These are phyloP conservation scores for Symbiotaphrina buchneri DNA, from an alignment of 495 filamentous ascomycete genomes.

Conservation along the genomic window DNA sequence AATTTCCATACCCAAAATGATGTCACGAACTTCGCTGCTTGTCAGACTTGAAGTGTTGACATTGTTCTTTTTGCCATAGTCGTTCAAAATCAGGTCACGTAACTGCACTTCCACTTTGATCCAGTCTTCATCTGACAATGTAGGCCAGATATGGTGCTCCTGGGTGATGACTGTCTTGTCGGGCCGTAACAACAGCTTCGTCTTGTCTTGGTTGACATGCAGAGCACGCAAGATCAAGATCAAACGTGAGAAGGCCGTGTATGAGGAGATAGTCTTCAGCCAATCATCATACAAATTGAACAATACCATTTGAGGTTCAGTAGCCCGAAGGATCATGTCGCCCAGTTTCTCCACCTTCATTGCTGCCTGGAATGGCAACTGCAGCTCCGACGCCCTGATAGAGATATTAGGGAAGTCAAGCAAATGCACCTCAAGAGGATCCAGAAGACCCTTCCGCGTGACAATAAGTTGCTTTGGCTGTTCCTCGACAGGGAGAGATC, in stretches of 20 bases:
- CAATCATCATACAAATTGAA: conserved; percentile 99
- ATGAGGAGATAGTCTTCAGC: conserved; percentile 95
- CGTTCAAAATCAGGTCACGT: conserved; percentile 87
- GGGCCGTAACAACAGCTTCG: conserved; percentile 87
- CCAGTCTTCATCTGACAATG: conserved; percentile 90
- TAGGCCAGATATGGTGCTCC: conserved; percentile 98
- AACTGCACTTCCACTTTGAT: conserved; percentile 96
- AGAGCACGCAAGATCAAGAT: conserved; percentile 88
- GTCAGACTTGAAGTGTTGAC: conserved; percentile 96
- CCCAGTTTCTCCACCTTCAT: conserved; percentile 99
- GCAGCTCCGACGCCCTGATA: conserved; percentile 92
- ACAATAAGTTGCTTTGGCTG: conserved; percentile 99
- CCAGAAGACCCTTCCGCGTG: conserved; percentile 87
- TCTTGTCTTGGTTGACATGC: conserved; percentile 96
- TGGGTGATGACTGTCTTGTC: conserved; percentile 98
- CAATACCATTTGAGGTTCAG: conserved; percentile 97
- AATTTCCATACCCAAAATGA: conserved; percentile 99
- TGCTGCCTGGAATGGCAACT: conserved; percentile 95
- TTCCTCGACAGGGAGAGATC: conserved; percentile 92
- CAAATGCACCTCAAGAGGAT: conserved; percentile 92
- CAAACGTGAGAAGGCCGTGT: conserved; percentile 93
- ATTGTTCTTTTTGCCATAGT: conserved; percentile 99
- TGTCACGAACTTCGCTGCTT: conserved; percentile 90
- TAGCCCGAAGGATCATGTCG: conserved; percentile 96
- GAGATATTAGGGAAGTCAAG: conserved; percentile 99